phyloP scores from a whole-genome alignment of 768 basidiomycete species.

The Russula brevipes region DNA sequence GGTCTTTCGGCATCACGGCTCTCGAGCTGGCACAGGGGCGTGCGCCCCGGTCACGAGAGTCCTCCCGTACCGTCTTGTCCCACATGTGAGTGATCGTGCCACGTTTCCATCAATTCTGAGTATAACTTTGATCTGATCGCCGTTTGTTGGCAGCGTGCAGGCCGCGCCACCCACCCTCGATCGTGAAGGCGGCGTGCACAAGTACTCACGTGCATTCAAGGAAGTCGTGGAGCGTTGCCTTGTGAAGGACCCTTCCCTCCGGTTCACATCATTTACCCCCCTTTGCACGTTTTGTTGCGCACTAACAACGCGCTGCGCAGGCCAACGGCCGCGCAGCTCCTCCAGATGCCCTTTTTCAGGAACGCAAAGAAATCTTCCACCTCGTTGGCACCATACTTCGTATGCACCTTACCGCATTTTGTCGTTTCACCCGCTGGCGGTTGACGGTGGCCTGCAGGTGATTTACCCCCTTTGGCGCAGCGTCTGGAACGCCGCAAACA shows the following conservation, averaged over 20 bases:
- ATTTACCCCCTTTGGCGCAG: conserved; percentile 64
- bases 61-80: conserved; percentile 66
- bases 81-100: conserved; percentile 49
- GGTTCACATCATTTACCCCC: conserved; percentile 38
- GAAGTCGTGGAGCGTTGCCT: conserved; percentile 82
- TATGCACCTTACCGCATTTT: conserved; percentile 28
- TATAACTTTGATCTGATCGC: neutral
- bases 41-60: conserved; percentile 76
- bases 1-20: conserved; percentile 96
- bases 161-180: conserved; percentile 75
- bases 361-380: conserved; percentile 68
- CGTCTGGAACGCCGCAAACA: conserved; percentile 61
- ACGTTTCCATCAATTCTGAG: neutral
- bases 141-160: conserved; percentile 50
- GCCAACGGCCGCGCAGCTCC: conserved; percentile 72
- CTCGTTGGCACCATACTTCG: conserved; percentile 73
- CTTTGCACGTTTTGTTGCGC: neutral
- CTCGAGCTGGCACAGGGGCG: conserved; percentile 83
- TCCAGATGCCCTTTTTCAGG: conserved; percentile 76
- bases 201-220: conserved; percentile 76
- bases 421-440: neutral
- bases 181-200: conserved; percentile 61
- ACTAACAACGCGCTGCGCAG: conserved; percentile 35
- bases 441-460: conserved; percentile 36
- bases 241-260: conserved; percentile 72